phyloP scores from a whole-genome alignment of 2,329 filamentous ascomycete genomes.

The Penicillium sp. region DNA sequence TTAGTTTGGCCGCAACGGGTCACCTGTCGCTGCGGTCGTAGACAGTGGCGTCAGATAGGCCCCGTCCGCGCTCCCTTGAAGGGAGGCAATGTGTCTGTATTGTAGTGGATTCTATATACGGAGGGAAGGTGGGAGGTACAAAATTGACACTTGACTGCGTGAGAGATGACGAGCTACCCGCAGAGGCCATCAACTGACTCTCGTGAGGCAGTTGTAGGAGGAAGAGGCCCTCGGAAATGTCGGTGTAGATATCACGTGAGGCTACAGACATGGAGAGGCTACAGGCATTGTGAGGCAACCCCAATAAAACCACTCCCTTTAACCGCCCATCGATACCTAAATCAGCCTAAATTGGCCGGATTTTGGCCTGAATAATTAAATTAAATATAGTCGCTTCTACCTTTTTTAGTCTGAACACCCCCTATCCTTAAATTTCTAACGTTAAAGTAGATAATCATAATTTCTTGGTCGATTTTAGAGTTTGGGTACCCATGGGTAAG shows the following conservation, averaged over 20 bases:
- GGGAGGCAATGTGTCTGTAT: slow-evolving; percentile 12
- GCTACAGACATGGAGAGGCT: too few relatives aligned
- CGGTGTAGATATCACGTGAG: slow-evolving; percentile 3
- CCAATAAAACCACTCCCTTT: background rate
- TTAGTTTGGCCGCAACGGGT: slow-evolving; percentile 11
- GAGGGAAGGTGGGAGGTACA: slow-evolving; percentile 4
- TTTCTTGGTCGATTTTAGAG: too few relatives aligned
- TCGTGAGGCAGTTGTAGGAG: slow-evolving; percentile 3
- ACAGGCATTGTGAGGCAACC: background rate
- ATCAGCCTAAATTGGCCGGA: too few relatives aligned
- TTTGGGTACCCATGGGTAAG: too few relatives aligned
- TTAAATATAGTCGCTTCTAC: too few relatives aligned
- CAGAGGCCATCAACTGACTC: slow-evolving; percentile 7
- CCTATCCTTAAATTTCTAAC: too few relatives aligned
- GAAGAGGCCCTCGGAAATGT: slow-evolving; percentile 1
- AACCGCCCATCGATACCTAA: too few relatives aligned
- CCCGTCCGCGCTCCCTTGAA: slow-evolving; percentile 8
- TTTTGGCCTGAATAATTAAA: too few relatives aligned
- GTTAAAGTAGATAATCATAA: too few relatives aligned
- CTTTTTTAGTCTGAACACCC: too few relatives aligned
- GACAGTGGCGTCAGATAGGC: slow-evolving; percentile 12
- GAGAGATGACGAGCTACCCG: slow-evolving; percentile 3
- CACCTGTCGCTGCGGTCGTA: slow-evolving; percentile 12
- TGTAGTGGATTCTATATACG: slow-evolving; percentile 5
- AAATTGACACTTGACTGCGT: slow-evolving; percentile 5